Base-by-base conservation (phyloP, 768 basidiomycete genomes). In the Fomitopsis pulvina region DNA sequence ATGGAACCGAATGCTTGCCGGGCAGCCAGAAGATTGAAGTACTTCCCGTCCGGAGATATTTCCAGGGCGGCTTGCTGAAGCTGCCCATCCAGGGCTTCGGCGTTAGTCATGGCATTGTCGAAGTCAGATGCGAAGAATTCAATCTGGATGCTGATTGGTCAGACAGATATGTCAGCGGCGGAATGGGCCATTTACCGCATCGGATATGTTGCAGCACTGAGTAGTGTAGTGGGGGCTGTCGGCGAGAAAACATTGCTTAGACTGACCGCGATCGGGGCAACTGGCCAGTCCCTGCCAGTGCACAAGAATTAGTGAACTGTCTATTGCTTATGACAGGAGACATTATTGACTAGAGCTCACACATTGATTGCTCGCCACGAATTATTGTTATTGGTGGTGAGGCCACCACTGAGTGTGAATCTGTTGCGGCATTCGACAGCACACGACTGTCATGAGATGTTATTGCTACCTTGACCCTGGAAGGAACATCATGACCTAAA, bases 211-310 rank as follows among this genome's bases (percentile, higher is more conserved):
- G n/a, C 26, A 4, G 27, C 27, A 54, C 6, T 39, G 12, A 4
- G 51, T 44, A 3, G 30, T 38, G 48, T 43, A 63, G 46, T 52
- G 56, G 12, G 62, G 58, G 16, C 50, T 41, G 47, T 32, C 0
- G 60, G 58, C 16, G 43, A 42, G 9, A 37, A 28, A 18, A 64
- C 58, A 7, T 4, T 47, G 2, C 66, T 63, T 3, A 66, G 57
- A 34, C 65, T 57, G 4, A 55, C 45, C 1, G 66, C 45, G n/a
- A 67, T 52, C 8, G 52, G 63, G 45, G 55, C 63, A 3, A 63
- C 59, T 4, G 53, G 26, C 47, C 55, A 64, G 2, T 21, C 1
- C 14, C 28, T 40, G 27, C 2, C 2, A 18, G 18, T 18, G 20
- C 16, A 4, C 5, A 18, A 16, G 14, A 37, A 18, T 18, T 30